phyloP scores from a whole-genome alignment of 2,329 filamentous ascomycete species.

The Fusarium sp. region DNA sequence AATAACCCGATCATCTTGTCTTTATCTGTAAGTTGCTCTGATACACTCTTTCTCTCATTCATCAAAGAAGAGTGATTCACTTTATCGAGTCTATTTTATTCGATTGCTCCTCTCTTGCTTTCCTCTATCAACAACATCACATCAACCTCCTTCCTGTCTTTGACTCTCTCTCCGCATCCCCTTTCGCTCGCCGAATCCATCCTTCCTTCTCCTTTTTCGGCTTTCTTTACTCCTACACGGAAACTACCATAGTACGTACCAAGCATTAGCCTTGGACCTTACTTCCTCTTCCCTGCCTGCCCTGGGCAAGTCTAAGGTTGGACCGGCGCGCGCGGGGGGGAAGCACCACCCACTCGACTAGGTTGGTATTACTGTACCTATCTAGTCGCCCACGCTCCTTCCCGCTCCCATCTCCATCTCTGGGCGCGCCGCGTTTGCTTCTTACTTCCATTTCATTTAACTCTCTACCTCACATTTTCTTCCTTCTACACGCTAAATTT shows the following conservation, averaged over 20 bases:
- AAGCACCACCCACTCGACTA: slow-evolving; percentile 32
- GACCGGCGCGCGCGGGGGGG: slow-evolving; percentile 37
- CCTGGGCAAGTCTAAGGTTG: slow-evolving; percentile 30
- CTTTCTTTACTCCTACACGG: slow-evolving; percentile 13
- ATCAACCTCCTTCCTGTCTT: background rate
- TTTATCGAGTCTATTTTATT: background rate
- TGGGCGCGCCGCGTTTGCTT: slow-evolving; percentile 40
- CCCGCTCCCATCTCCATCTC: slow-evolving; percentile 30
- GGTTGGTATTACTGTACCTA: slow-evolving; percentile 3
- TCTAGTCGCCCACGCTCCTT: slow-evolving; percentile 36
- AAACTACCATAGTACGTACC: slow-evolving; percentile 32
- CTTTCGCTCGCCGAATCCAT: slow-evolving; percentile 17
- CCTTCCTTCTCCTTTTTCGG: slow-evolving; percentile 32
- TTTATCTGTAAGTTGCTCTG: slow-evolving; percentile 5
- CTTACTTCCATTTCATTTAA: slow-evolving; percentile 27
- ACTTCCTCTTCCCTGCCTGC: slow-evolving; percentile 8
- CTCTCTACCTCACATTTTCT: slow-evolving; percentile 3
- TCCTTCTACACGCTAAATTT: slow-evolving; percentile 3
- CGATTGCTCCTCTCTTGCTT: background rate
- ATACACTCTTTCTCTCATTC: slow-evolving; percentile 1
- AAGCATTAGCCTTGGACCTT: slow-evolving; percentile 11
- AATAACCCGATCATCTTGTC: background rate
- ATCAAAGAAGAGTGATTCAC: slow-evolving; percentile 14
- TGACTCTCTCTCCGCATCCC: slow-evolving; percentile 7
- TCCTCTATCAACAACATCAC: slow-evolving; percentile 8